Base-by-base conservation (phyloP, 306 rosid species). In the Vachellia pachyceras region DNA sequence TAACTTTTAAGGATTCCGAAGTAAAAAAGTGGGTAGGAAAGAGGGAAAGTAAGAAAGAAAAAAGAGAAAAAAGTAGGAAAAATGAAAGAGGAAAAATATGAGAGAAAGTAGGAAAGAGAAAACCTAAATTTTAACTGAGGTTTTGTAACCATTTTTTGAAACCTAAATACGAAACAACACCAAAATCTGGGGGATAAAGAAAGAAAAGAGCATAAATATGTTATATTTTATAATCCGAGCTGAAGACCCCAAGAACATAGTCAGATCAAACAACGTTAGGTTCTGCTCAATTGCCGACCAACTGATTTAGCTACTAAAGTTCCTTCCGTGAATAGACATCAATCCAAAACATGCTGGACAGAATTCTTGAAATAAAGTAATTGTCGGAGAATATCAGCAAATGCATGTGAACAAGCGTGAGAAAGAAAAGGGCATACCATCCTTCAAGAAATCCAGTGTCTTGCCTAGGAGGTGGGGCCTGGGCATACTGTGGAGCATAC, bases 391-490 rank as follows among this genome's bases (percentile, higher is more conserved):
- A 37, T 65, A 17, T 36, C 45, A 6, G 13, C 6, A 65, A 65
- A 65, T 17, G 13, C 18, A 36, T 41, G 6, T 36, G 23, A 15
- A 67, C 29, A 18, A 3, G 46, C 20, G 17, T 10, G 18, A 68
- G 72, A 41, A 40, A n/a, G 50, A 18, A 33, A 50, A 15, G 17
- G 33, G 44, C 36, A 22, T 83, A 86, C 89, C 89, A 86, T 83
- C 89, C 89, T 83, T 86, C 89, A 54, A 86, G 89, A 83, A 83
- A 83, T 50, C 89, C 83, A 7, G 35, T n/a, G 29, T 86, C 87
- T 73, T 83, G 76, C 5, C 81, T 80, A 0, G 74, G 89, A 42
- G 87, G 89, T 47, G 81, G 87, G 14, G 75, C 79, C 52, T 86
- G 89, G 79, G 57, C 76, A 6, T 83, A 86, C 69, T 86, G 86